Evolutionary conservation across 306 rosid species (phyloP).

Genomic region (Adenanthera pavonina): DNA sequence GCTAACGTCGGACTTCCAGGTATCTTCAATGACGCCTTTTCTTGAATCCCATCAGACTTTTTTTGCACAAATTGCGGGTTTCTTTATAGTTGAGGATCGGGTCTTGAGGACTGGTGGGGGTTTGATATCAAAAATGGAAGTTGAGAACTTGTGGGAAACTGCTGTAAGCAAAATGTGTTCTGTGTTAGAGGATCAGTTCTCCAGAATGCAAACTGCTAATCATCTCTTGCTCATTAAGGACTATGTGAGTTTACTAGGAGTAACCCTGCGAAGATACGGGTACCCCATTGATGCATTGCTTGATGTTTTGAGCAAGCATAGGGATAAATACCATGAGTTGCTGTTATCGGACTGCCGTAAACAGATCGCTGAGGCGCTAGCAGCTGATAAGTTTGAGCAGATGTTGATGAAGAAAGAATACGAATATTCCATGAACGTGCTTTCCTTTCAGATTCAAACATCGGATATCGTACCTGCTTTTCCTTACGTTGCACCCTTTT

Average conservation of each 20-base stretch:
- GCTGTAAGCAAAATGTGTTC: conserved; percentile 98
- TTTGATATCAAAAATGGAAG: conserved; percentile 88
- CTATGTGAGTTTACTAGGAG: conserved; percentile 93
- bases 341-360: conserved; percentile 88
- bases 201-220: conserved; percentile 98
- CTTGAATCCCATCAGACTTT: conserved; percentile 98
- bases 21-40: conserved; percentile 97
- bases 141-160: conserved; percentile 96
- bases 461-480: conserved; percentile 88
- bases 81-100: conserved; percentile 93
- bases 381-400: conserved; percentile 92
- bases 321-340: conserved; percentile 98
- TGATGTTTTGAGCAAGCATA: conserved; percentile 96
- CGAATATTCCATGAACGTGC: conserved; percentile 96
- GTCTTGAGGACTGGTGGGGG: conserved; percentile 92
- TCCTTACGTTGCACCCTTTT: conserved; percentile 92
- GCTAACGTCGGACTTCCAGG: conserved; percentile 97
- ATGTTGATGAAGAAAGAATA: conserved; percentile 99
- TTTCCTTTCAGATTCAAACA: conserved; percentile 91
- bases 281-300: conserved; percentile 91
- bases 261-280: conserved; percentile 87
- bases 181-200: conserved; percentile 97
- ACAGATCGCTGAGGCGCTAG: conserved; percentile 84
- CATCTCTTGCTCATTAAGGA: conserved; percentile 93
- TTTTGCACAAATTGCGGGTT: conserved; percentile 96